phyloP scores from a whole-genome alignment of 257 asterid genomes.

The Agastache rugosa region DNA sequence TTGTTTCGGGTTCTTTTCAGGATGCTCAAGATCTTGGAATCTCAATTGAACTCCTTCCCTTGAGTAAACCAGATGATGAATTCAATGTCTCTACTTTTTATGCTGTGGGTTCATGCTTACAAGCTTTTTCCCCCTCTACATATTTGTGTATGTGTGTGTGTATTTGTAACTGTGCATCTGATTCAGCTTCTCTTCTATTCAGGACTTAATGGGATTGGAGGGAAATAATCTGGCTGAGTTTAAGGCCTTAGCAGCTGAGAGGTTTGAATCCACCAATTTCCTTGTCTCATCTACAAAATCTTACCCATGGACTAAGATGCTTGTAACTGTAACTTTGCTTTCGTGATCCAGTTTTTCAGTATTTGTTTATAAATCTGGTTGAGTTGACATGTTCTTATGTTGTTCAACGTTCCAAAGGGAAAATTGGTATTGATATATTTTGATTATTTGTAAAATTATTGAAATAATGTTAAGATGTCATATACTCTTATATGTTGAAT shows the following conservation, averaged over 20 bases:
- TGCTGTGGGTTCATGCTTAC: constrained; percentile 65
- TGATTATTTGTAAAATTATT: constrained; percentile 17
- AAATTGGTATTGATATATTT: constrained; percentile 15
- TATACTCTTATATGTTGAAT: neutral
- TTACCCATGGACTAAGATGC: neutral
- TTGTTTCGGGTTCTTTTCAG: constrained; percentile 47
- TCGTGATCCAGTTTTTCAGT: neutral
- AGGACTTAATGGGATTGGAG: constrained; percentile 92
- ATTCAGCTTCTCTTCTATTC: constrained; percentile 41
- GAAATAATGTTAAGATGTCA: constrained; percentile 22
- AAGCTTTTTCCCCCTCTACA: neutral
- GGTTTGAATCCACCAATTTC: constrained; percentile 54
- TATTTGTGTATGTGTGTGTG: neutral
- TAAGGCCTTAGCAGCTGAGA: constrained; percentile 75
- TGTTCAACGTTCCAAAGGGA: constrained; percentile 22
- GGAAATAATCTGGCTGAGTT: constrained; percentile 76
- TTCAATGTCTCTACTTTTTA: constrained; percentile 80
- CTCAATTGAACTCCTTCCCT: constrained; percentile 88
- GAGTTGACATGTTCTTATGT: constrained; percentile 4
- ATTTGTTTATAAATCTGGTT: constrained; percentile 24
- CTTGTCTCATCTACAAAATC: constrained; percentile 24
- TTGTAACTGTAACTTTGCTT: neutral
- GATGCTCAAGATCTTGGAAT: constrained; percentile 98
- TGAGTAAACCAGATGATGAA: constrained; percentile 74
- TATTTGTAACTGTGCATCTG: constrained; percentile 17